Evolutionary conservation across 2,329 filamentous ascomycete species (phyloP).

Genomic region (Neofusicoccum umdonicola): DNA sequence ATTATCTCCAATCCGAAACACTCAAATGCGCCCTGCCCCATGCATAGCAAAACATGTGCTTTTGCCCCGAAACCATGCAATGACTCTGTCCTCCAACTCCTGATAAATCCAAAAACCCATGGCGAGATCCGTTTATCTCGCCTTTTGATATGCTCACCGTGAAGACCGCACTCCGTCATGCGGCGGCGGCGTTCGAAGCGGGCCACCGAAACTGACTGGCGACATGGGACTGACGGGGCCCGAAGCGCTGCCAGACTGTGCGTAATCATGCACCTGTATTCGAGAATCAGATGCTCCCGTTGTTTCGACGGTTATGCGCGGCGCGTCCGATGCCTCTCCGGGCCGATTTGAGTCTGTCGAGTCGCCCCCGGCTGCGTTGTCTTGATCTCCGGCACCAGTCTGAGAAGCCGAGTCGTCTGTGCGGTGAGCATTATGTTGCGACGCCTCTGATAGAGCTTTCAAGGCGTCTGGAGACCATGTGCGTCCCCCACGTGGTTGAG

Average conservation of each 20-base stretch:
- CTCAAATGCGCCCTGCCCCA: conserved; percentile 6
- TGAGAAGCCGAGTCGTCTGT: background rate
- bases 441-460: background rate
- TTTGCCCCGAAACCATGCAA: conserved; percentile 7
- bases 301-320: background rate
- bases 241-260: background rate
- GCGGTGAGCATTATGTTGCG: background rate
- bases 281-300: background rate
- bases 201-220: background rate
- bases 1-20: conserved; percentile 11
- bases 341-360: background rate
- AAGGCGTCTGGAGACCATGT: conserved; percentile 53
- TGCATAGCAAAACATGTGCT: conserved; percentile 12
- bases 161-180: background rate
- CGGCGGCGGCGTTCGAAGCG: background rate
- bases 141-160: background rate
- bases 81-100: conserved; percentile 6
- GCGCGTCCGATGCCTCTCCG: background rate
- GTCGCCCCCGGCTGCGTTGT: background rate
- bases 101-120: background rate
- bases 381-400: background rate
- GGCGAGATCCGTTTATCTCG: background rate
- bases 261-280: conserved; percentile 5
- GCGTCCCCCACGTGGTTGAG: conserved; percentile 52
- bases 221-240: background rate